Conservation (phyloP, 1,284 basidiomycete species). For the Testicularia cyperi region DNA sequence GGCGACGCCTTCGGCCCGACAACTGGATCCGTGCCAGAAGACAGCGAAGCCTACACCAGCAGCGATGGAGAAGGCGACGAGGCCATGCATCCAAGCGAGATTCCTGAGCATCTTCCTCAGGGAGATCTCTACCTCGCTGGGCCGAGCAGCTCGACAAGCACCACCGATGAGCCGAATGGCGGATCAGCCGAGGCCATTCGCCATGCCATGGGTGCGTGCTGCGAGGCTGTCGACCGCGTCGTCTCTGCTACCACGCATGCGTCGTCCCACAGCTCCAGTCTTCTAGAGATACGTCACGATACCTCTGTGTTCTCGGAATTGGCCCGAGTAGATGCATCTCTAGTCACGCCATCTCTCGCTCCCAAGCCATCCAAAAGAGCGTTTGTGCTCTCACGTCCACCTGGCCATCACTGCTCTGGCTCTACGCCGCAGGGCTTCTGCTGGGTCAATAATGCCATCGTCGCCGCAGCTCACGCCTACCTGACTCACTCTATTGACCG, state of each 20-base stretch:
- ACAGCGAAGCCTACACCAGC: slow-evolving; percentile 31
- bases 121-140: slow-evolving; percentile 57
- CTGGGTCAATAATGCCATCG: slow-evolving; percentile 88
- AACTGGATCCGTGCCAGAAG: slow-evolving; percentile 5
- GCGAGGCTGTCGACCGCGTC: slow-evolving; percentile 55
- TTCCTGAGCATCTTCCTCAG: slow-evolving; percentile 49
- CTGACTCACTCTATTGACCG: slow-evolving; percentile 76
- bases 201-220: slow-evolving; percentile 51
- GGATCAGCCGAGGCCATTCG: slow-evolving; percentile 55
- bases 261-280: not conserved
- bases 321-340: no score
- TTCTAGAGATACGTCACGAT: slow-evolving; percentile 10
- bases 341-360: no score
- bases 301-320: not conserved
- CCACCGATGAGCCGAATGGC: slow-evolving; percentile 18
- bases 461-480: slow-evolving; percentile 90
- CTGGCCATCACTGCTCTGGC: slow-evolving; percentile 59
- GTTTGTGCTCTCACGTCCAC: slow-evolving; percentile 57
- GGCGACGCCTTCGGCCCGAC: no score
- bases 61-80: slow-evolving; percentile 50
- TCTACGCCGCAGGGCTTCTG: slow-evolving; percentile 75
- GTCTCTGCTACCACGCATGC: slow-evolving; percentile 19
- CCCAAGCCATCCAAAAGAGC: slow-evolving; percentile 41
- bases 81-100: slow-evolving; percentile 44
- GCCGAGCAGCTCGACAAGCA: slow-evolving; percentile 9